Percentiles rank a stretch among this genome's conserved stretches.
Conservation (phyloP, 1,284 basidiomycete species). For the Boletus sp. region DNA sequence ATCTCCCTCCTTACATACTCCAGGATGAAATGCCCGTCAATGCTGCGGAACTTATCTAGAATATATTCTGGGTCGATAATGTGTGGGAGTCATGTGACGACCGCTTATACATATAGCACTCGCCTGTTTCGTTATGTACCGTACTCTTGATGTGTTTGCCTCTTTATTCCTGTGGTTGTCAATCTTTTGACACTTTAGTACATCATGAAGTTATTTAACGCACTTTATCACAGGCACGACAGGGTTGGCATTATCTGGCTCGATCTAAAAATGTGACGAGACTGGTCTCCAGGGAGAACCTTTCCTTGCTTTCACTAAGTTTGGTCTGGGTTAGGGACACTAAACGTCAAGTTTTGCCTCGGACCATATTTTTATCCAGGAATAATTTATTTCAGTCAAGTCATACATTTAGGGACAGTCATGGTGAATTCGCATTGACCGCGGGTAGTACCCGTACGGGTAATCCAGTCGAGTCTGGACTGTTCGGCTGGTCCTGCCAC, state of each 20-base stretch:
- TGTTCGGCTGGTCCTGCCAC: background rate
- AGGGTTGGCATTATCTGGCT: too few species aligned
- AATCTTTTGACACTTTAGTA: too few species aligned
- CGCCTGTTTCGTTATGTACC: constrained; percentile 9
- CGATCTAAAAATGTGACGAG: too few species aligned
- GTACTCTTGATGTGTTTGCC: constrained; percentile 18
- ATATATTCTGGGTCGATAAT: constrained; percentile 1
- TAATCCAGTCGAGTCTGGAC: background rate
- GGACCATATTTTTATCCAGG: too few species aligned
- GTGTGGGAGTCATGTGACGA: constrained; percentile 3
- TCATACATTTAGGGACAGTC: background rate
- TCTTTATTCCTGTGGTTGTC: constrained; percentile 13
- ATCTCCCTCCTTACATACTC: constrained; percentile 8
- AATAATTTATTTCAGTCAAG: too few species aligned
- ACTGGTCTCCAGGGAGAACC: too few species aligned
- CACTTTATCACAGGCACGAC: too few species aligned
- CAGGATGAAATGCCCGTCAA: constrained; percentile 95
- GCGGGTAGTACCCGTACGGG: background rate
- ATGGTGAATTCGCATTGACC: background rate
- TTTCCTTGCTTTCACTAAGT: too few species aligned
- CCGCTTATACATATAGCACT: constrained; percentile 4
- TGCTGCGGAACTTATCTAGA: constrained; percentile 78
- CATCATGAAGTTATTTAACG: too few species aligned
- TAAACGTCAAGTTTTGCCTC: too few species aligned
- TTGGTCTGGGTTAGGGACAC: too few species aligned